Conservation (phyloP, 352 stramenopile genomes). For the Blastocystis sp. region DNA sequence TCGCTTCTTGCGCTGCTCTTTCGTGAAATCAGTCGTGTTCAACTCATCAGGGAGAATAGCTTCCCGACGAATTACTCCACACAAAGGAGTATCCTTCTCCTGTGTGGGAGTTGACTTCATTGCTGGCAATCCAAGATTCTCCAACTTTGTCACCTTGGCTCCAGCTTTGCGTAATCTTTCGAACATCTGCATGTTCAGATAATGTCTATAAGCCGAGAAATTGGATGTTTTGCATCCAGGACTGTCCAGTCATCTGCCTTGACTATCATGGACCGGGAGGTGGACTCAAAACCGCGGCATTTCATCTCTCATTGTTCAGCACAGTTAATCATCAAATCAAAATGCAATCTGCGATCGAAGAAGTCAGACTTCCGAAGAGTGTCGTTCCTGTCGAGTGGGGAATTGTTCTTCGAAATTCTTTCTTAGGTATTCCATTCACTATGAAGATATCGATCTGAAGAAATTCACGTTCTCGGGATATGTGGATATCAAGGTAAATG, state of each 20-base stretch:
- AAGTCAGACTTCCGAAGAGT: conserved; percentile 30
- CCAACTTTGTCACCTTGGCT: conserved; percentile 1
- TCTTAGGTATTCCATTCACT: conserved; percentile 71
- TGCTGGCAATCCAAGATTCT: conserved; percentile 56
- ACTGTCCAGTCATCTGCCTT: background rate
- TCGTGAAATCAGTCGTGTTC: conserved; percentile 55
- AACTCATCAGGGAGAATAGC: conserved; percentile 34
- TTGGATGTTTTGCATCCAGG: background rate
- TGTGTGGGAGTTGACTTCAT: background rate
- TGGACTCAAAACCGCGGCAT: background rate
- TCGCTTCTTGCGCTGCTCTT: conserved; percentile 55
- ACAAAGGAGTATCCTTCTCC: conserved; percentile 52
- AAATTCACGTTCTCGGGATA: conserved; percentile 75
- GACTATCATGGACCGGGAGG: background rate
- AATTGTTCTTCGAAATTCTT: background rate
- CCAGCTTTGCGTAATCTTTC: conserved; percentile 48
- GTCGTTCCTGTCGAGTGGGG: conserved; percentile 20
- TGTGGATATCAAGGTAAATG: conserved; percentile 69
- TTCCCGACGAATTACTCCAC: conserved; percentile 45
- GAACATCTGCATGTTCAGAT: conserved; percentile 19
- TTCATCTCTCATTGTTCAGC: background rate
- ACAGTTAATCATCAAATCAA: background rate
- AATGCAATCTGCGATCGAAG: conserved; percentile 57
- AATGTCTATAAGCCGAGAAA: background rate
- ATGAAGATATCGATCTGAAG: conserved; percentile 74